These are phyloP conservation scores for Globisporangium barbulae DNA, from an alignment of 352 stramenopile genomes.

Conservation along the genomic window DNA sequence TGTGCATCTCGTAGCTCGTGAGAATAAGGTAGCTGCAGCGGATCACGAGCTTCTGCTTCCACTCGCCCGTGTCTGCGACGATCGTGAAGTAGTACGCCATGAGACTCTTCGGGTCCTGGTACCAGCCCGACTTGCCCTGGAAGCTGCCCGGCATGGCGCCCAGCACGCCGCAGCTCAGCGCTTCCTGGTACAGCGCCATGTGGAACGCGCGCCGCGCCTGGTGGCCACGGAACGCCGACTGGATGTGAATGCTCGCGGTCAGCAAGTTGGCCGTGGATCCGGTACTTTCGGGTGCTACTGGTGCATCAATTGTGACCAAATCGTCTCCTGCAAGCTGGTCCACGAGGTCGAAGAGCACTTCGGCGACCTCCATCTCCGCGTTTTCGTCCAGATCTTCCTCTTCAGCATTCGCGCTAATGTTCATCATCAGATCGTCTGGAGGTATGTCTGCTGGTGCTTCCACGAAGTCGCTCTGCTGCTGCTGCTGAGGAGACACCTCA, in stretches of 20 bases:
- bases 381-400: slow-evolving; percentile 17
- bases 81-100: slow-evolving; percentile 79
- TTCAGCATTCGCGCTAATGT: background rate
- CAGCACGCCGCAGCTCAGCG: slow-evolving; percentile 55
- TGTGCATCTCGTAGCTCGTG: slow-evolving; percentile 60
- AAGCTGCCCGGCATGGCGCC: slow-evolving; percentile 66
- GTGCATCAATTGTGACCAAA: background rate
- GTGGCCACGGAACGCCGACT: slow-evolving; percentile 57
- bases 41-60: slow-evolving; percentile 57
- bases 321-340: slow-evolving; percentile 23
- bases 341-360: slow-evolving; percentile 42
- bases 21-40: slow-evolving; percentile 58
- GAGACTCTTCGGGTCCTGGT: slow-evolving; percentile 70
- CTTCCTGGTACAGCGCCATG: slow-evolving; percentile 61
- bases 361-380: slow-evolving; percentile 37
- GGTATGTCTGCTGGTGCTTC: background rate
- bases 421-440: background rate
- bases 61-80: slow-evolving; percentile 45
- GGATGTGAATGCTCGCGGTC: slow-evolving; percentile 36
- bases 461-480: background rate
- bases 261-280: background rate
- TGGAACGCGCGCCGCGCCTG: slow-evolving; percentile 48
- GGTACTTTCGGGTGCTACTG: background rate
- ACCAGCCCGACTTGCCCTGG: slow-evolving; percentile 67
- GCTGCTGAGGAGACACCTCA: background rate